Percentiles rank a stretch among this genome's conserved stretches.
Conservation (phyloP, 1,139 yeast genomes). For the Oligophagozyma castellii region DNA sequence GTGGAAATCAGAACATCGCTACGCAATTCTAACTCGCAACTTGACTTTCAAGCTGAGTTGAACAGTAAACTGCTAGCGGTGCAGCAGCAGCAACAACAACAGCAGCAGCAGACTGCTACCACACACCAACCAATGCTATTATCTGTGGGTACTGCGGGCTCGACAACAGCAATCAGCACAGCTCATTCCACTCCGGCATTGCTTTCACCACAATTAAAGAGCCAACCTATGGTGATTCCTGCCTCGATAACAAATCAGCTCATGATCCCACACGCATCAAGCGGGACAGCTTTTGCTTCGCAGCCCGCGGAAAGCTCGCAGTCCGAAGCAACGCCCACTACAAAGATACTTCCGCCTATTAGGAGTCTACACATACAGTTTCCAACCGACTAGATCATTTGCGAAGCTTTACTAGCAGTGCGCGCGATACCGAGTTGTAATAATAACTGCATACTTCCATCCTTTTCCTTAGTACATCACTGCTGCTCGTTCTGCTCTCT, state of each 20-base stretch:
- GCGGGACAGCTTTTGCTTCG: too few relatives aligned
- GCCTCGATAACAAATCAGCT: too few relatives aligned
- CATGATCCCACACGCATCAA: too few relatives aligned
- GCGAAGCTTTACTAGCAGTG: too few relatives aligned
- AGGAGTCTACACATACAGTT: constrained; percentile 22
- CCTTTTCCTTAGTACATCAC: too few relatives aligned
- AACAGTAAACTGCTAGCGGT: constrained; percentile 10
- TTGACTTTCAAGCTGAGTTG: constrained; percentile 11
- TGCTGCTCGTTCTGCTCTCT: too few relatives aligned
- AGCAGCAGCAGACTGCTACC: constrained; percentile 3
- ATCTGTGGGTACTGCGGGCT: too few relatives aligned
- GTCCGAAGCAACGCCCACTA: too few relatives aligned
- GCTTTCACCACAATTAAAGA: constrained; percentile 4
- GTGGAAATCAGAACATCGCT: too few relatives aligned
- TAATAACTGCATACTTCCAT: neutral
- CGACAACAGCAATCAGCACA: neutral
- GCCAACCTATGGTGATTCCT: constrained; percentile 1
- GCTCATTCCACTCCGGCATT: constrained; percentile 1
- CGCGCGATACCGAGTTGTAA: neutral
- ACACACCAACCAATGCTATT: too few relatives aligned
- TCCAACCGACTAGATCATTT: constrained; percentile 21
- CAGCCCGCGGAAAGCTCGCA: too few relatives aligned
- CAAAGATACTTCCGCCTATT: constrained; percentile 17
- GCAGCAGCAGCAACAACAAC: constrained; percentile 9
- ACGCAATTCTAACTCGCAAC: neutral